Base-by-base conservation (phyloP, 306 rosid species). In the Fagus crenata region DNA sequence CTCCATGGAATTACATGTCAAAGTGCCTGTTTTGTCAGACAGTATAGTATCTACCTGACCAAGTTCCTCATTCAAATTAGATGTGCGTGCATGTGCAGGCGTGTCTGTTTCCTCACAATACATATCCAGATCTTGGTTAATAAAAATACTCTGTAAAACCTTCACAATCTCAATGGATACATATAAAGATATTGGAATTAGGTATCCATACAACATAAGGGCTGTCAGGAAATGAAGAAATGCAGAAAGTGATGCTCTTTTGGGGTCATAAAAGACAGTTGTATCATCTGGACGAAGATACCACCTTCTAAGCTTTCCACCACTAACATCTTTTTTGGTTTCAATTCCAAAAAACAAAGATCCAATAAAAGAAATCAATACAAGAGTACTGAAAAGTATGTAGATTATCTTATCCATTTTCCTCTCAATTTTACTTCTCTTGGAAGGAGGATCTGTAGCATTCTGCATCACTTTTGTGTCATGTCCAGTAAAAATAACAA, bases 391-490 rank as follows among this genome's bases (percentile, higher is more conserved):
- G 84, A 93, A 93, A 76, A 93, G 98, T 78, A 93, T 67, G 72
- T 88, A 93, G 56, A 93, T 86, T 49, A 93, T 87, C 88, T 88
- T 89, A 83, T 93, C 97, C 98, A 93, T 88, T 87, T 88, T 89
- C 74, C 77, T 89, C 88, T 93, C 98, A 71, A 93, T 87, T 75
- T 84, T 89, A 87, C 97, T 93, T 86, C 98, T 91, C 87, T 93
- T 93, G 53, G 98, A 91, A 49, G 98, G 97, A 64, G 98, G 97
- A 54, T 87, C 91, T 32, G 86, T 83, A 14, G 97, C 88, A 83
- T 93, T 93, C 87, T 91, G 88, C 98, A 93, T 91, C 81, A 93
- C 97, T 83, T 93, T 93, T 31, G 97, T 91, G 81, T 93, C 98
- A 17, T 86, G 93, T 54, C 98, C 98, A 5, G 97, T 91, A 75